Evolutionary conservation across 1,139 yeast species (phyloP).

Genomic region (Debaryomyces nepalensis): DNA sequence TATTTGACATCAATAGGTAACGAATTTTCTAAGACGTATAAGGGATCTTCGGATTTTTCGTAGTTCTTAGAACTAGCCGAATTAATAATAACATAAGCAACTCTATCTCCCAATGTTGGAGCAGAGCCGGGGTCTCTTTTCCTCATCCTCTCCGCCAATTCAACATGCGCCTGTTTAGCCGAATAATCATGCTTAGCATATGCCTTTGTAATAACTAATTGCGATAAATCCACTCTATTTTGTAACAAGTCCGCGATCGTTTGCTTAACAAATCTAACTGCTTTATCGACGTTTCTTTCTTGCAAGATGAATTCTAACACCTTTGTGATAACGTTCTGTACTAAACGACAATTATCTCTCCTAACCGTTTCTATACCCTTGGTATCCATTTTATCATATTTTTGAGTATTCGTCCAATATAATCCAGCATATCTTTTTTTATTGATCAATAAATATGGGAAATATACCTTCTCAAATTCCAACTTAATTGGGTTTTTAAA

Average conservation of each 20-base stretch:
- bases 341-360: constrained; percentile 94
- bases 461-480: constrained; percentile 96
- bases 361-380: constrained; percentile 98
- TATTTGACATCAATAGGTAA: constrained; percentile 94
- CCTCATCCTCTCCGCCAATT: constrained; percentile 92
- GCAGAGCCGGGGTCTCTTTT: constrained; percentile 98
- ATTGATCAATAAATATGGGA: constrained; percentile 90
- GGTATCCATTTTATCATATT: constrained; percentile 95
- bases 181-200: constrained; percentile 89
- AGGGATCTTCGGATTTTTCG: constrained; percentile 96
- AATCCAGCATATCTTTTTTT: constrained; percentile 97
- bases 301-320: constrained; percentile 85
- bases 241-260: constrained; percentile 91
- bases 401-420: constrained; percentile 91
- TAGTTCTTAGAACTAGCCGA: constrained; percentile 86
- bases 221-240: constrained; percentile 90
- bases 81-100: constrained; percentile 92
- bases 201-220: constrained; percentile 91
- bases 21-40: constrained; percentile 88
- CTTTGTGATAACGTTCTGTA: constrained; percentile 91
- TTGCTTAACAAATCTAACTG: constrained; percentile 81
- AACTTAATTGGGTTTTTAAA: constrained; percentile 88
- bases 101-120: constrained; percentile 96
- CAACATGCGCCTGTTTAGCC: constrained; percentile 97
- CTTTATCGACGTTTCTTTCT: constrained; percentile 87